Evolutionary conservation across 2,329 filamentous ascomycete genomes (phyloP), one percentile per base, ranked within the genome.

Genomic region (Neoscytalidium dimidiatum): DNA sequence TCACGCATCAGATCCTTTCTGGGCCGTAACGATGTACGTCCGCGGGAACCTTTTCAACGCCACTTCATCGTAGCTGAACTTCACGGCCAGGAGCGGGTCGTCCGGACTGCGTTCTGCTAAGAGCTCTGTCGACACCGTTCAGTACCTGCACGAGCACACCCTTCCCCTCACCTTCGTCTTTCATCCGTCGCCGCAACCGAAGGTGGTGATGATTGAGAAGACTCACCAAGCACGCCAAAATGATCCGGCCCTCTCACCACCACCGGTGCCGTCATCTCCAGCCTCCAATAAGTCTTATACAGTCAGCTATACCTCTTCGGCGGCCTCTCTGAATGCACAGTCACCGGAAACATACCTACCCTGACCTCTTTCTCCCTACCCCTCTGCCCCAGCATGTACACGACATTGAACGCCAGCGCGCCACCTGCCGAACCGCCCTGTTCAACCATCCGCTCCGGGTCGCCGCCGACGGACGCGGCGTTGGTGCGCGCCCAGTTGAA

Each of bases 1-100:
- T 75, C 73, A 17, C 72, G 67, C 66, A 74, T 69, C 31, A 70
- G 72, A 64, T 78, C 73, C 46, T n/a, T 67, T 66, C 46, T 56
- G 65, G 23, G 61, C 63, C 33, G 66, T 67, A 4, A 66, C 44
- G n/a, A 70, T 67, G 38, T 64, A 70, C 21, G 67, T 68, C 11
- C 48, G 65, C 3, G 69, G 69, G 21, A 70, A 69, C 8, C 62
- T 44, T 57, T n/a, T 52, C 53, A 19, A 68, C 65, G 5, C 57
- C 33, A n/a, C 61, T 64, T 38, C 51, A 13, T 58, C 53, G 11
- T 58, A 58, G 13, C 7, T 31, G 28, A 58, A 58, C 14, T 33
- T 48, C 7, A 43, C 51, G 3, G 56, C 64, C 2, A 63, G 65
- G 31, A 69, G 67, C 49, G 63, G 64, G 19, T 64, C 58, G 3